Evolutionary conservation across 2,329 filamentous ascomycete species (phyloP).

Genomic region (Botrytis fragariae): DNA sequence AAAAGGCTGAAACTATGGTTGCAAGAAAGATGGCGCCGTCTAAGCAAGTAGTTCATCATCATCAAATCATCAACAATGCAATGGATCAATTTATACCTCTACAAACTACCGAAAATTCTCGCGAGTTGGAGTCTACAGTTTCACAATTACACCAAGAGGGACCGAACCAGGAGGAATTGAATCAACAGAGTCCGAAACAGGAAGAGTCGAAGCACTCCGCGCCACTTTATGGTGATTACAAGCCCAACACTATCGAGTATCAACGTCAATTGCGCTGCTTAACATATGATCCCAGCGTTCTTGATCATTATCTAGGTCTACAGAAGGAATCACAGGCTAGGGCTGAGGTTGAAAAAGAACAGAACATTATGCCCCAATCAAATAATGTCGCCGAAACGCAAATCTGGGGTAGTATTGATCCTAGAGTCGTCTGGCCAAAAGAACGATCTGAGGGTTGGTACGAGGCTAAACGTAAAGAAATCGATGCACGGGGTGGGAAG

Average conservation of each 20-base stretch:
- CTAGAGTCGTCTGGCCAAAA: slow-evolving; percentile 48
- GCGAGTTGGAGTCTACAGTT: not conserved
- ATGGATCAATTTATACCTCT: not conserved
- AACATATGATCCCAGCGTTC: slow-evolving; percentile 19
- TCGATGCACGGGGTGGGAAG: slow-evolving; percentile 47
- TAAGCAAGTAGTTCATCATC: not conserved
- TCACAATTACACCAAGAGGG: not conserved
- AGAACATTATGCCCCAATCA: slow-evolving; percentile 17
- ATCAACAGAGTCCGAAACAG: not conserved
- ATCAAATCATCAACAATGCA: not conserved
- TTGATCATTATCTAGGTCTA: slow-evolving; percentile 18
- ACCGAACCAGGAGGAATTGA: not conserved
- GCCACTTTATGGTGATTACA: slow-evolving; percentile 18
- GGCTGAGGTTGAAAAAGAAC: slow-evolving; percentile 12
- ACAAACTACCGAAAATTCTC: not conserved
- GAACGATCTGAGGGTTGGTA: slow-evolving; percentile 48
- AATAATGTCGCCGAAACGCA: slow-evolving; percentile 31
- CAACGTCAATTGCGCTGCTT: slow-evolving; percentile 11
- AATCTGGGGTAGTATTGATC: slow-evolving; percentile 50
- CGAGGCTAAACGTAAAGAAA: slow-evolving; percentile 49
- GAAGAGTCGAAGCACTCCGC: not conserved
- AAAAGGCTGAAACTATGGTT: not conserved
- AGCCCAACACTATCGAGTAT: slow-evolving; percentile 17
- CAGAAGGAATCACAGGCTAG: slow-evolving; percentile 13
- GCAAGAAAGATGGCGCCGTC: not conserved